A percentile compares a stretch with the other conserved stretches of the same genome.
phyloP scores from a whole-genome alignment of 495 filamentous ascomycete species.

The Letharia columbiana region DNA sequence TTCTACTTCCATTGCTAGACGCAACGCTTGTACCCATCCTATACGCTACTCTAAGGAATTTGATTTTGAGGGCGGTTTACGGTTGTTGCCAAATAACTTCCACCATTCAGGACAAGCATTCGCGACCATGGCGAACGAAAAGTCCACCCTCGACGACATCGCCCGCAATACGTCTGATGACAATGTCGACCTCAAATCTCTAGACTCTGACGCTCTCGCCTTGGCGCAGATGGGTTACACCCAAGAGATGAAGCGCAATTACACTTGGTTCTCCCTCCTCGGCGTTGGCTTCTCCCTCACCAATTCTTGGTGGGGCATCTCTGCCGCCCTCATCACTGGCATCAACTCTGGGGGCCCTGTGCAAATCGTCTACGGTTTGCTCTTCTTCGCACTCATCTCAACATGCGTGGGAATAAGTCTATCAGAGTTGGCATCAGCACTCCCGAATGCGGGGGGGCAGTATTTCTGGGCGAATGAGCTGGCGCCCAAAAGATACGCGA shows the following conservation, averaged over 20 bases:
- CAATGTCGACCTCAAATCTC: constrained; percentile 22
- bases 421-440: constrained; percentile 47
- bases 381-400: constrained; percentile 47
- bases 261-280: constrained; percentile 48
- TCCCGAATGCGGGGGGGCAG: constrained; percentile 56
- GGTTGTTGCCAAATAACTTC: not conserved
- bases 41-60: not conserved
- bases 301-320: constrained; percentile 59
- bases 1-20: too few species aligned
- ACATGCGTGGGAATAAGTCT: constrained; percentile 48
- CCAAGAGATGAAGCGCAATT: constrained; percentile 51
- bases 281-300: constrained; percentile 55
- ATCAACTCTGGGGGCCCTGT: constrained; percentile 54
- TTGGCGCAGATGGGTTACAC: constrained; percentile 50
- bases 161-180: constrained; percentile 1
- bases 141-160: constrained; percentile 4
- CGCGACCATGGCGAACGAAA: constrained; percentile 10
- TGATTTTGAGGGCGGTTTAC: not conserved
- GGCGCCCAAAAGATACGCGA: constrained; percentile 44
- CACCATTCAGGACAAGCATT: not conserved
- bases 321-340: constrained; percentile 48
- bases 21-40: too few species aligned
- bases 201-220: constrained; percentile 30
- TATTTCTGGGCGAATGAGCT: constrained; percentile 56
- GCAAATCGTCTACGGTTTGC: constrained; percentile 52